These are phyloP conservation scores for Fragaria vesca DNA, from an alignment of 306 rosid species.

Conservation along the genomic window DNA sequence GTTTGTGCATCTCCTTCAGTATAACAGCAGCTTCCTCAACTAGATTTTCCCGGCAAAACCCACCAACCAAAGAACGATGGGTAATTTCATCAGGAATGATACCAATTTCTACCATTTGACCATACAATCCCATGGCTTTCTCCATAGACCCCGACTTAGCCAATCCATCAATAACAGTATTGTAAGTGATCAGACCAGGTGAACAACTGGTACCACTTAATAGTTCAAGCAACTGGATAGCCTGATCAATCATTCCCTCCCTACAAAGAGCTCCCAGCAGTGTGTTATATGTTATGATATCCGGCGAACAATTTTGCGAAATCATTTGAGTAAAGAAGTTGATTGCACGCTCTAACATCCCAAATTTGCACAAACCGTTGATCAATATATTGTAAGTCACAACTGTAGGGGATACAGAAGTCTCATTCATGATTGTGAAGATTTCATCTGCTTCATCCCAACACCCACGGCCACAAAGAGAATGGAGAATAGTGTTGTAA, in stretches of 20 bases:
- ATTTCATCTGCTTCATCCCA: conserved; percentile 74
- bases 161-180: conserved; percentile 67
- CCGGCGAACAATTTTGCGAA: conserved; percentile 57
- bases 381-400: conserved; percentile 80
- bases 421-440: conserved; percentile 61
- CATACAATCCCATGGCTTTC: conserved; percentile 53
- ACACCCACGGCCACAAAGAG: conserved; percentile 56
- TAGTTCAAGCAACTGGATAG: conserved; percentile 46
- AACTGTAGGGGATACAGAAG: conserved; percentile 50
- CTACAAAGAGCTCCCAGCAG: conserved; percentile 70
- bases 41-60: conserved; percentile 47
- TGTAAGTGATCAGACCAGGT: conserved; percentile 73
- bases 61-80: conserved; percentile 58
- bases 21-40: conserved; percentile 60
- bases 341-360: conserved; percentile 66
- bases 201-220: conserved; percentile 53
- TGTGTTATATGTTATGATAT: conserved; percentile 78
- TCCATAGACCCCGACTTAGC: conserved; percentile 55
- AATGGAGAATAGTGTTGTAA: conserved; percentile 74
- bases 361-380: conserved; percentile 70
- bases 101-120: conserved; percentile 56
- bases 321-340: conserved; percentile 59
- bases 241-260: conserved; percentile 76
- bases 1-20: conserved; percentile 46
- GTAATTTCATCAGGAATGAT: conserved; percentile 75